These are phyloP conservation scores for Entrophospora sp. DNA, from an alignment of 192 early-diverging fungal species.

Conservation along the genomic window DNA sequence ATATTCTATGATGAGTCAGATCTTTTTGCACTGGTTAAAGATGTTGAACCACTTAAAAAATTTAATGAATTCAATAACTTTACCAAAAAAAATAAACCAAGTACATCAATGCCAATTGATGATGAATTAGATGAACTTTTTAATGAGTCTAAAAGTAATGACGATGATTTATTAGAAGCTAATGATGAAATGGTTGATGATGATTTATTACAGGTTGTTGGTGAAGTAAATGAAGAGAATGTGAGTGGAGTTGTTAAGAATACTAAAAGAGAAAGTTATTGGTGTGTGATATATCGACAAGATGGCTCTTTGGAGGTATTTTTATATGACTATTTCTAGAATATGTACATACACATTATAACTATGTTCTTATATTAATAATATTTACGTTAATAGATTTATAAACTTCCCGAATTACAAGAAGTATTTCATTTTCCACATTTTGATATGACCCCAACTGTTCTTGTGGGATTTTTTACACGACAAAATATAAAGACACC, in stretches of 20 bases:
- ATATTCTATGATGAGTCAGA: conserved; percentile 44
- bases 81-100: conserved; percentile 21
- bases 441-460: conserved; percentile 49
- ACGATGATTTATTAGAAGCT: too few species aligned
- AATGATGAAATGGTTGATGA: too few species aligned
- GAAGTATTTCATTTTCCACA: conserved; percentile 48
- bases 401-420: conserved; percentile 44
- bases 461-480: conserved; percentile 41
- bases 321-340: neutral
- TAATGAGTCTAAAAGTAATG: neutral
- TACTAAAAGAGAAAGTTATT: conserved; percentile 36
- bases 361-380: neutral
- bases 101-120: neutral
- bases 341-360: neutral
- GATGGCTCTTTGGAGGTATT: conserved; percentile 58
- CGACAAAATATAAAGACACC: conserved; percentile 30
- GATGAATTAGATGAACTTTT: neutral
- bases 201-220: conserved; percentile 13
- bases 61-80: conserved; percentile 12
- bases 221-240: conserved; percentile 35
- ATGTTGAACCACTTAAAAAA: conserved; percentile 8
- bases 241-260: conserved; percentile 32
- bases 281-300: conserved; percentile 55
- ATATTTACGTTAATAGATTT: conserved; percentile 30
- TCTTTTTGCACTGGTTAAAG: conserved; percentile 24